Conservation (phyloP, 225 moss, liverwort and hornwort species). For the Marchantia paleacea region DNA sequence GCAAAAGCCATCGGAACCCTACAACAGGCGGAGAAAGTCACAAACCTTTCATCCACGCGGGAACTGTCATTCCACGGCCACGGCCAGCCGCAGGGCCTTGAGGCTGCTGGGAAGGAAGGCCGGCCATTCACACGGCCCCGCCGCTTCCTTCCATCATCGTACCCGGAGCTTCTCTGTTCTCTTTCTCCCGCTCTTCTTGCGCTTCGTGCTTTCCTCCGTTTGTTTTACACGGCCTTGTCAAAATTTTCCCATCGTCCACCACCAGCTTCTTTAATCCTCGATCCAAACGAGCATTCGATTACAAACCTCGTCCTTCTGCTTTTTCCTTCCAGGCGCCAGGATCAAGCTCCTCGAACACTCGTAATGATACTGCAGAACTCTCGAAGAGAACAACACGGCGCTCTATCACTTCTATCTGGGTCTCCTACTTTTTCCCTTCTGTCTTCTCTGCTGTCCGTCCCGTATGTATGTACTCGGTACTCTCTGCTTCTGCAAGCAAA, state of each 20-base stretch:
- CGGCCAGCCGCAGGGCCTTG: constrained; percentile 84
- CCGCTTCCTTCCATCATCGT: constrained; percentile 38
- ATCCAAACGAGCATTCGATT: constrained; percentile 3
- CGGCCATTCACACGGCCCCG: constrained; percentile 51
- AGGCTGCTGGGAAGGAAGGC: constrained; percentile 83
- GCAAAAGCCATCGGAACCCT: not conserved
- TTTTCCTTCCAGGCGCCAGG: not conserved
- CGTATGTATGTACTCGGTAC: too few species aligned
- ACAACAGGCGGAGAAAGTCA: not conserved
- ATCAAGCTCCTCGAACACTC: constrained; percentile 1
- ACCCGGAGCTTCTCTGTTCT: not conserved
- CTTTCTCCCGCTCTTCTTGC: constrained; percentile 5
- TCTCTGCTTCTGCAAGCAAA: too few species aligned
- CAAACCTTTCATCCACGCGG: constrained; percentile 93
- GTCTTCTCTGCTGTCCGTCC: not conserved
- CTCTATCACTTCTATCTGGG: not conserved
- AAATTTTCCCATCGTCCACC: too few species aligned
- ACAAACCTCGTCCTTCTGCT: not conserved
- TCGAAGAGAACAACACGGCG: not conserved
- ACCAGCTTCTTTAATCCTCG: not conserved
- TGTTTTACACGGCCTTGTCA: not conserved
- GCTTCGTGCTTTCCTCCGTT: not conserved
- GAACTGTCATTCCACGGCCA: constrained; percentile 98
- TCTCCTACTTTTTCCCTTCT: not conserved
- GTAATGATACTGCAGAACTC: not conserved